Evolutionary conservation across 2,329 filamentous ascomycete genomes (phyloP), one percentile per base, ranked within the genome.

Genomic region (Fonsecaea nubica): DNA sequence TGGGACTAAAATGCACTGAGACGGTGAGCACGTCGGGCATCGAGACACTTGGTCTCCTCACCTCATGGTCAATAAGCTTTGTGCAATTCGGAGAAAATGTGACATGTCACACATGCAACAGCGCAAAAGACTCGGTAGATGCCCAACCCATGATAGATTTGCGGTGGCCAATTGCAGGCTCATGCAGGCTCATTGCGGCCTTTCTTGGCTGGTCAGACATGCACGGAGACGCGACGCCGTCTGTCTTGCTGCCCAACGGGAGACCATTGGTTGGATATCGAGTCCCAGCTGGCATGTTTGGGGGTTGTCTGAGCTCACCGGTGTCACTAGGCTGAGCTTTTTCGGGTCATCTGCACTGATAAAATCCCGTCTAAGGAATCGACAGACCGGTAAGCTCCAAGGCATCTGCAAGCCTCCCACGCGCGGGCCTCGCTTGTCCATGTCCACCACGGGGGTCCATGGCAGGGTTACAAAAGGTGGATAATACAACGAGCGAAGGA

Each of bases 81-180:
- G 53, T 63, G 61, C 53, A 40, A 35, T 42, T 63, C 61, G 55
- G 55, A 38, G 54, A 54, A 30, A 48, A 35, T 60, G 45, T 61
- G 60, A 61, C 62, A 61, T 53, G 61, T 67, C 65, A 67, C 45
- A 50, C 65, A 67, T 67, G 61, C 60, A 58, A 52, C 25, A 21
- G 4, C 48, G 36, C 45, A 54, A 56, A 36, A 38, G 32, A 36
- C 38, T 50, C 25, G 42, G 25, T 54, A 45, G 33, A 38, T 57
- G 60, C 57, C 48, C 52, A 64, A 60, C 57, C 33, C 32, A 33
- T 35, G 53, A 33, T 36, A 40, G 48, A 64, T 25, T n/a, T n/a
- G 25, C 36, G 48, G 32, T 25, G 63, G 36, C 45, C 55, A 40
- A 57, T 58, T 58, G 54, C 38, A 58, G 36, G 36, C 8, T 30